Evolutionary conservation across 2,329 filamentous ascomycete species (phyloP), one percentile per base, ranked within the genome.

Genomic region (Colletotrichum incanum): DNA sequence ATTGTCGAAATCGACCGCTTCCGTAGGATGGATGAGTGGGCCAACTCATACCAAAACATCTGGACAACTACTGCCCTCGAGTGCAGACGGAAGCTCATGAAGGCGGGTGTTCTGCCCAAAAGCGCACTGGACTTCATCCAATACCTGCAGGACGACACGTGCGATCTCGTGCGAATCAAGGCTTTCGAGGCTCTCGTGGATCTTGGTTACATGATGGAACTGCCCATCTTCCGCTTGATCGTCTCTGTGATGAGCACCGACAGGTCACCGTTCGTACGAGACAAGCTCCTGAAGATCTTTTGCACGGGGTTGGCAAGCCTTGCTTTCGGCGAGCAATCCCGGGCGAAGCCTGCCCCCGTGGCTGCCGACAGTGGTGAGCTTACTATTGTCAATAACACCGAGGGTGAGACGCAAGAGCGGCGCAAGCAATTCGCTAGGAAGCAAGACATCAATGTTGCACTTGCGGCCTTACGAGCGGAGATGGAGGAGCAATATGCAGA

Each of bases 21-120:
- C 75, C 86, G 91, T 59, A 86, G 91, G 28, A 91, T 91, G 82
- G 91, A 93, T 77, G 90, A 93, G 77, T 93, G 91, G 87, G 89
- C 89, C 20, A 85, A 88, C 72, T 92, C 91, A 3, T 92, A 91
- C 77, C 90, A 92, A 72, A 93, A 93, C 73, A 86, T 91, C 66
- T 91, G 90, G 85, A 92, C 91, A 23, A 86, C 87, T 73, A 88
- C 91, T 23, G 89, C 89, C 5, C 80, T 93, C 54, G 87, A 91
- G 67, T 91, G 91, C 67, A 89, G 91, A 77, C 86, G 87, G 76
- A 84, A 83, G 50, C 81, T 93, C 63, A 92, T 92, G 90, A 91
- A 91, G 80, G 88, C 88, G 4, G 86, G 88, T 20, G 86, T 92
- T 20, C 91, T 92, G 43, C 85, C 87, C 1, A 79, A 82, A 41